Conservation (phyloP, 768 basidiomycete species). For the Suillus weaverae region DNA sequence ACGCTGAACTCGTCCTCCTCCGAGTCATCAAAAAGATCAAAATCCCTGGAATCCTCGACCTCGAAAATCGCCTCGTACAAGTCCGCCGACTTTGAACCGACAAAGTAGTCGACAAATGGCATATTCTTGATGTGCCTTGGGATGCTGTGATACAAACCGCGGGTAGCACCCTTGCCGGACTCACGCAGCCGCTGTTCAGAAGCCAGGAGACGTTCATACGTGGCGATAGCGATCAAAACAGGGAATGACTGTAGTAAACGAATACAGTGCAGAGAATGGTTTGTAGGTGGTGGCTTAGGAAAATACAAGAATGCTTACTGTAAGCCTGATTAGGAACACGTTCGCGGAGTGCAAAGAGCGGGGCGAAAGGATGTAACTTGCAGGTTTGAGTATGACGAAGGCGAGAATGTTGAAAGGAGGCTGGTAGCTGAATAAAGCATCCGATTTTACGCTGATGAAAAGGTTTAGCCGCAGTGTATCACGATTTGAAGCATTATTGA, state of each 20-base stretch:
- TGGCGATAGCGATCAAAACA: slow-evolving; percentile 67
- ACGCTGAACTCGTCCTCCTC: slow-evolving; percentile 40
- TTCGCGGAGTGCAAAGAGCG: slow-evolving; percentile 80
- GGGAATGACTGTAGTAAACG: slow-evolving; percentile 61
- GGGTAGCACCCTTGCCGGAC: slow-evolving; percentile 50
- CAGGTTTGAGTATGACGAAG: slow-evolving; percentile 75
- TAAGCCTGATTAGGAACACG: slow-evolving; percentile 82
- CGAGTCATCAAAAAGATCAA: slow-evolving; percentile 50
- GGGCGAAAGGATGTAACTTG: slow-evolving; percentile 72
- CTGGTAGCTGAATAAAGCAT: slow-evolving; percentile 89
- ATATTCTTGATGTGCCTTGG: slow-evolving; percentile 73
- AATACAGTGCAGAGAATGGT: neutral
- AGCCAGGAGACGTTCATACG: slow-evolving; percentile 76
- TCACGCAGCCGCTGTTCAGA: slow-evolving; percentile 51
- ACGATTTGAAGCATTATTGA: neutral
- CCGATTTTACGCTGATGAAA: slow-evolving; percentile 70
- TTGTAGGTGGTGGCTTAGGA: neutral
- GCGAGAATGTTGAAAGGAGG: slow-evolving; percentile 88
- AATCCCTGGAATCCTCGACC: slow-evolving; percentile 51
- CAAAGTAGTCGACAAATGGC: slow-evolving; percentile 72
- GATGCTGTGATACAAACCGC: slow-evolving; percentile 60
- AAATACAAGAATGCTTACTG: slow-evolving; percentile 44
- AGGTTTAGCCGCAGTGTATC: slow-evolving; percentile 3
- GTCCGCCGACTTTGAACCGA: slow-evolving; percentile 67
- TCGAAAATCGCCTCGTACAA: slow-evolving; percentile 82